Percentiles rank a stretch among this genome's conserved stretches.
Evolutionary conservation across 2,329 filamentous ascomycete genomes (phyloP).

Genomic region (Pseudomassariella vexata): DNA sequence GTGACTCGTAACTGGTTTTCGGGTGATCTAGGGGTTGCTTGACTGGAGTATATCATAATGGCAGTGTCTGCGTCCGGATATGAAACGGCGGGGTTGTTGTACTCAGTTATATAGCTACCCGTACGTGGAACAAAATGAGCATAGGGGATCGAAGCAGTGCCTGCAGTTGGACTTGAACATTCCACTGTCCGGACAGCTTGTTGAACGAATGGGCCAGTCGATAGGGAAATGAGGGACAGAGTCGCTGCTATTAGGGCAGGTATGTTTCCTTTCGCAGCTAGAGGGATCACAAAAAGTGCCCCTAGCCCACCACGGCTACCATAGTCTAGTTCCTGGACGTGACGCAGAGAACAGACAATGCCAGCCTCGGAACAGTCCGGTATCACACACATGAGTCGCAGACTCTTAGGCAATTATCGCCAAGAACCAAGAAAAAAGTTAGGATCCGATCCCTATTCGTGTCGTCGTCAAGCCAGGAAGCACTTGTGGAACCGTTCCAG

Average conservation of each 20-base stretch:
- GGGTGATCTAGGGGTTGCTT: background rate
- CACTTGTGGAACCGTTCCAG: too few relatives aligned
- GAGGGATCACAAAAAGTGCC: background rate
- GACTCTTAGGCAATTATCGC: too few relatives aligned
- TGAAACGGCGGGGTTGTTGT: background rate
- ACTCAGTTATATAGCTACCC: background rate
- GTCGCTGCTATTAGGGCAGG: background rate
- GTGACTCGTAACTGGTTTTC: conserved; percentile 1
- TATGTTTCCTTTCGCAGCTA: background rate
- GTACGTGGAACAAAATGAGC: background rate
- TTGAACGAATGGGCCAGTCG: conserved; percentile 1
- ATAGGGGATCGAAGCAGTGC: background rate
- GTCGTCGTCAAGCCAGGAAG: too few relatives aligned
- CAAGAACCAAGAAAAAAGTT: too few relatives aligned
- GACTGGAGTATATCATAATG: conserved; percentile 2
- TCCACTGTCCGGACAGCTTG: background rate
- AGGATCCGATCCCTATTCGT: too few relatives aligned
- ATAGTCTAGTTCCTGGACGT: background rate
- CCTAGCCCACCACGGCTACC: background rate
- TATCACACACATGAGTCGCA: too few relatives aligned
- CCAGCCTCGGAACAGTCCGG: too few relatives aligned
- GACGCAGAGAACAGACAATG: background rate
- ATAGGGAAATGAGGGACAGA: background rate
- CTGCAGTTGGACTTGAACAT: background rate
- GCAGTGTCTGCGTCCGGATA: background rate